phyloP scores from a whole-genome alignment of 495 filamentous ascomycete genomes.

The Aspergillus mulundensis region DNA sequence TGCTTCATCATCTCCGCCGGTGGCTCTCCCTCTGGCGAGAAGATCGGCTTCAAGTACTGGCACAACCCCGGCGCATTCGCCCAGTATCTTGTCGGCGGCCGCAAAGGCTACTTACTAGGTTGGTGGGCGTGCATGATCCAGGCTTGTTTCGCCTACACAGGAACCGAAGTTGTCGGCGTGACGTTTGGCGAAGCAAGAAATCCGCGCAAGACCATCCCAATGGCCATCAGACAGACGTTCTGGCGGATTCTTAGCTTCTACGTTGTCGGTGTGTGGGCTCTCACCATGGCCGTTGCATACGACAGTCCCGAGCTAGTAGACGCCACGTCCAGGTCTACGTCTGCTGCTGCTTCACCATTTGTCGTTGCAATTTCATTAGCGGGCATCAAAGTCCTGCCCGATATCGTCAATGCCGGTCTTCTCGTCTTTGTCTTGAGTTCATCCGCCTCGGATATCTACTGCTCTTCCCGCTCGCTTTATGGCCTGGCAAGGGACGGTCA shows the following conservation, averaged over 20 bases:
- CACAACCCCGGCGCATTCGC: slow-evolving; percentile 22
- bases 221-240: slow-evolving; percentile 7
- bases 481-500: slow-evolving; percentile 2
- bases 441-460: slow-evolving; percentile 4
- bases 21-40: slow-evolving; percentile 60
- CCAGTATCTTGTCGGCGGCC: neutral
- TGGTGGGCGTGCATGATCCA: slow-evolving; percentile 58
- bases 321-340: neutral
- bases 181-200: slow-evolving; percentile 6
- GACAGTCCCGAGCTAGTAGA: neutral
- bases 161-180: slow-evolving; percentile 10
- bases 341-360: slow-evolving; percentile 5
- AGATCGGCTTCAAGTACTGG: slow-evolving; percentile 67
- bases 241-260: slow-evolving; percentile 14
- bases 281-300: slow-evolving; percentile 2
- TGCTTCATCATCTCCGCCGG: slow-evolving; percentile 31
- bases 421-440: slow-evolving; percentile 7
- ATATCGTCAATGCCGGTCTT: slow-evolving; percentile 7
- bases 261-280: slow-evolving; percentile 1
- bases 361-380: slow-evolving; percentile 6
- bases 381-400: slow-evolving; percentile 2
- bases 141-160: slow-evolving; percentile 8
- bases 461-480: slow-evolving; percentile 3
- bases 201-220: slow-evolving; percentile 7
- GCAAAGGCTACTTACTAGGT: slow-evolving; percentile 48